Percentiles rank a stretch among this genome's conserved stretches.
phyloP scores from a whole-genome alignment of 805 yeast genomes.

The Wickerhamomyces bisporus region DNA sequence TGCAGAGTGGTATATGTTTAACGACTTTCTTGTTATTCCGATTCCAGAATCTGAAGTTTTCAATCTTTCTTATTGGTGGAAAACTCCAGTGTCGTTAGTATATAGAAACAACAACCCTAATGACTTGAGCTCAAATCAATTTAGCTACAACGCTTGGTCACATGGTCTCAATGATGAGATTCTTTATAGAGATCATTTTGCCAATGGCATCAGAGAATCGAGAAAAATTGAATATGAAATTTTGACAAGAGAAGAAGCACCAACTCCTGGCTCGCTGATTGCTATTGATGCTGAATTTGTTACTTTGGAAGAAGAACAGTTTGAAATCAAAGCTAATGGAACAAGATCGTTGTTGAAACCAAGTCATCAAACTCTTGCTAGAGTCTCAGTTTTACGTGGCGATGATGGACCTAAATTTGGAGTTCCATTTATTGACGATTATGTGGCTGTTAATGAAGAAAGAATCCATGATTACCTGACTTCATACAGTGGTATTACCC shows the following conservation, averaged over 20 bases:
- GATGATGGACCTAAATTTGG: conserved; percentile 61
- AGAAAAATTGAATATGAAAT: conserved; percentile 59
- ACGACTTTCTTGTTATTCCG: conserved; percentile 82
- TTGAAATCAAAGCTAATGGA: conserved; percentile 75
- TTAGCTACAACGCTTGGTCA: conserved; percentile 45
- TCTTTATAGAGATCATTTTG: conserved; percentile 70
- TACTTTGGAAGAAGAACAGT: conserved; percentile 66
- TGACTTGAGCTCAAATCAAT: conserved; percentile 34
- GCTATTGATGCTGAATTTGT: conserved; percentile 99
- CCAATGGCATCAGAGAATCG: conserved; percentile 57
- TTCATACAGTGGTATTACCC: conserved; percentile 87
- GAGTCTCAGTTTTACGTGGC: conserved; percentile 82
- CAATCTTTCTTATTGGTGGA: conserved; percentile 72
- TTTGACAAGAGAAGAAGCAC: conserved; percentile 66
- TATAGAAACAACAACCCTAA: conserved; percentile 42
- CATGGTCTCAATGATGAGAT: conserved; percentile 53
- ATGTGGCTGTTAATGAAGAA: conserved; percentile 66
- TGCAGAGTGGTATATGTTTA: conserved; percentile 73
- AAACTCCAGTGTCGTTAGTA: conserved; percentile 66
- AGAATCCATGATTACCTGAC: conserved; percentile 83
- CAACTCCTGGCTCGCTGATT: conserved; percentile 66
- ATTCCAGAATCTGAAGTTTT: conserved; percentile 75
- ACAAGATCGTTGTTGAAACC: conserved; percentile 67
- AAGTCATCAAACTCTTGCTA: conserved; percentile 69
- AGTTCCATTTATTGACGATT: conserved; percentile 87